Conservation (phyloP, 2,329 filamentous ascomycete species). For the Diaporthe humulicola region DNA sequence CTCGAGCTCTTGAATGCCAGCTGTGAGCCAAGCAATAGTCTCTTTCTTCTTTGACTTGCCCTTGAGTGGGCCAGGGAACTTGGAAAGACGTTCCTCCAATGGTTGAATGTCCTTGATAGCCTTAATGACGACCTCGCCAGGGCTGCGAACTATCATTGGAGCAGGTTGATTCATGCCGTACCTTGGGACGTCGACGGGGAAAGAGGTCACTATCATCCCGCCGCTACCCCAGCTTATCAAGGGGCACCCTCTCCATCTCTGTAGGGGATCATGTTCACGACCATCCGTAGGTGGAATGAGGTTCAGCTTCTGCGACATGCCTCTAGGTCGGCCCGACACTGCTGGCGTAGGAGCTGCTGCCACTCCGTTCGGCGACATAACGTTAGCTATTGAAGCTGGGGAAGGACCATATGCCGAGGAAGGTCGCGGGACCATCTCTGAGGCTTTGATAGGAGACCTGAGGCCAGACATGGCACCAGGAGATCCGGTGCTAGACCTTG, state of each 20-base stretch:
- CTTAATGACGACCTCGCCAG: slow-evolving; percentile 85
- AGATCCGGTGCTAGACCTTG: slow-evolving; percentile 73
- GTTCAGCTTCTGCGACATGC: slow-evolving; percentile 68
- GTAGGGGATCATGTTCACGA: slow-evolving; percentile 79
- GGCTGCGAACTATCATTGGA: slow-evolving; percentile 84
- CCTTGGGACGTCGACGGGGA: slow-evolving; percentile 89
- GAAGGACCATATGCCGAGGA: slow-evolving; percentile 64
- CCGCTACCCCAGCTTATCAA: slow-evolving; percentile 91
- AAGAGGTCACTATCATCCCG: slow-evolving; percentile 84
- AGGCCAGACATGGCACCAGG: slow-evolving; percentile 63
- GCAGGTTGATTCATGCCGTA: slow-evolving; percentile 81
- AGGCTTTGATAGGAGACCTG: slow-evolving; percentile 48
- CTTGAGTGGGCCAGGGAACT: slow-evolving; percentile 91
- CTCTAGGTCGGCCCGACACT: slow-evolving; percentile 57
- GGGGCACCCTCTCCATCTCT: slow-evolving; percentile 92
- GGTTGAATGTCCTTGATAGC: slow-evolving; percentile 81
- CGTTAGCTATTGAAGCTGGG: slow-evolving; percentile 29
- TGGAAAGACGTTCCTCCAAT: slow-evolving; percentile 78
- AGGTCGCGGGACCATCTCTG: slow-evolving; percentile 65
- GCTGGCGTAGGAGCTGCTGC: slow-evolving; percentile 46
- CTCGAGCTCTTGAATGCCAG: slow-evolving; percentile 82
- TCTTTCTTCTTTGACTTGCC: slow-evolving; percentile 98
- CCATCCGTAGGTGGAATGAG: slow-evolving; percentile 75
- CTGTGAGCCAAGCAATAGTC: slow-evolving; percentile 81
- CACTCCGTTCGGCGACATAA: slow-evolving; percentile 52